Base-by-base conservation (phyloP, 2,329 filamentous ascomycete species). In the Madurella fahalii region DNA sequence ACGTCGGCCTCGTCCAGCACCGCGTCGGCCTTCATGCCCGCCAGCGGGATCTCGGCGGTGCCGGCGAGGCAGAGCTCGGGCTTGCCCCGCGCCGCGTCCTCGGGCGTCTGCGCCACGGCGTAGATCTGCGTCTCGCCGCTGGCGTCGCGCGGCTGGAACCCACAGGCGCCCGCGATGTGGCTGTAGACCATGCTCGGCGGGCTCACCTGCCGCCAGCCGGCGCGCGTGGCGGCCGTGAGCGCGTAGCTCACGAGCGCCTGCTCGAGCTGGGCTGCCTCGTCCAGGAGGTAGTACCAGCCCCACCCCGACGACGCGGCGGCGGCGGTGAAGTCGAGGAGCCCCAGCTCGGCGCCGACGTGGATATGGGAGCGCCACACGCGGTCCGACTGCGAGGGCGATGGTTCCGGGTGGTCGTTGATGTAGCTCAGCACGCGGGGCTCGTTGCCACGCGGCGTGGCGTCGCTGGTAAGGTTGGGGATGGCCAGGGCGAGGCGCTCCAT, bases 231-330 rank as follows among this genome's bases (percentile, higher is more conserved):
- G 1, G 89, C 82, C 9, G 80, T 78, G 2, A 97, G 78, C 0
- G 94, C 86, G 69, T 95, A 96, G 69, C 93, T 87, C 12, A 97
- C 76, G 2, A 99, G 80, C 0, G 94, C 94, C 68, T 97, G 93
- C 72, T 99, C 94, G n/a, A 99, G 81, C 69, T 94, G 83, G 0
- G 92, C 92, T 9, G 85, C 94, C 66, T 95, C 92, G 67, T 93
- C 90, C n/a, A 90, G 77, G 11, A 99, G 83, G 72, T 91, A 97
- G 74, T 99, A 99, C 90, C 91, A 99, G 1, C 94, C 94, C 93
- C 93, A 99, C 39, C 94, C 94, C 3, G 87, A 89, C 1, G 90
- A 86, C n/a, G 82, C 84, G 2, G 86, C 86, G 5, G 91, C 90
- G 56, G 81, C 85, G 5, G 87, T 78, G 67, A 99, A 96, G 73